Percentiles rank a stretch among this genome's conserved stretches.
Evolutionary conservation across 202 grass and related monocot genomes (phyloP).

Genomic region (Schoenoplectus tabernaemontani): DNA sequence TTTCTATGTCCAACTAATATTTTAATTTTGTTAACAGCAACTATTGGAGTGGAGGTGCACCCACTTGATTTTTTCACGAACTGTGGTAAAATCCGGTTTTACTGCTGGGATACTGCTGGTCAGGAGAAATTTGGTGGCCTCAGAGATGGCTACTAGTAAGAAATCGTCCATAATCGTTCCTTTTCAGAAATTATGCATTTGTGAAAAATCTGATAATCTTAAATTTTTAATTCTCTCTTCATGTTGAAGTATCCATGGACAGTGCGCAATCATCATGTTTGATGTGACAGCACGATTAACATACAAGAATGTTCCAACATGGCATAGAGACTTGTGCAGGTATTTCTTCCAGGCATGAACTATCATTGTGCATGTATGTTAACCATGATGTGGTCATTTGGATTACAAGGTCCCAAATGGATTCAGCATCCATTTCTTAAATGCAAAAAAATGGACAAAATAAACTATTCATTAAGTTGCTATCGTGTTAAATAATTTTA

Average conservation of each 20-base stretch:
- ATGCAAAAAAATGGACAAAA: neutral
- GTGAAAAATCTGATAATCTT: neutral
- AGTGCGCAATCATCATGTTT: constrained; percentile 82
- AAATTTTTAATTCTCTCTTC: neutral
- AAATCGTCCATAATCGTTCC: neutral
- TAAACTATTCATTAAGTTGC: neutral
- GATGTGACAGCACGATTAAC: constrained; percentile 77
- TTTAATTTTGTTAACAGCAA: constrained; percentile 48
- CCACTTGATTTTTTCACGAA: constrained; percentile 76
- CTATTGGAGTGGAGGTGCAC: constrained; percentile 83
- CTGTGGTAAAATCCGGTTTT: constrained; percentile 77
- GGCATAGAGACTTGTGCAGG: constrained; percentile 88
- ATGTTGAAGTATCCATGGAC: constrained; percentile 66
- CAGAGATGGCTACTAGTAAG: constrained; percentile 73
- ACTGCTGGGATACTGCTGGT: constrained; percentile 83
- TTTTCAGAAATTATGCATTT: neutral
- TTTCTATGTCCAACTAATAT: no score
- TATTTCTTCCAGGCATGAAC: neutral
- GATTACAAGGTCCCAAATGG: neutral
- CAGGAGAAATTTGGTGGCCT: constrained; percentile 88
- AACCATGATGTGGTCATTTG: neutral
- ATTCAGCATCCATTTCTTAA: neutral
- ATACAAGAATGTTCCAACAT: constrained; percentile 80
- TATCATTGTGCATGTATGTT: neutral
- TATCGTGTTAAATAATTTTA: neutral